phyloP scores from a whole-genome alignment of 192 early-diverging fungal species.

The Podila horticola region DNA sequence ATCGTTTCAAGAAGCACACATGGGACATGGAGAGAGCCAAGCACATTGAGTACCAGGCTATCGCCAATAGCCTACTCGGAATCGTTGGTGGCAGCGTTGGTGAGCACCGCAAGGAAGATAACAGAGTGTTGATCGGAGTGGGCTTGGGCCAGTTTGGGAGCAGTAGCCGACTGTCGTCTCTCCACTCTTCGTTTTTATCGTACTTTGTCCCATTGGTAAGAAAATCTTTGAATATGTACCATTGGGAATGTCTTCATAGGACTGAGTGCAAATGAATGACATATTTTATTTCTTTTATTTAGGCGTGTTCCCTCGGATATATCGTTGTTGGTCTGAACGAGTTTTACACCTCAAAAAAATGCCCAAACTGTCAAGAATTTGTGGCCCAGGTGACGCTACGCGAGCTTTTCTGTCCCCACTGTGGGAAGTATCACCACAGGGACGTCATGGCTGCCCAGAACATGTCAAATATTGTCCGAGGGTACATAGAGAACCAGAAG shows the following conservation, averaged over 20 bases:
- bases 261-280: too few species aligned
- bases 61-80: slow-evolving; percentile 10
- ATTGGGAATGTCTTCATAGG: too few species aligned
- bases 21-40: slow-evolving; percentile 7
- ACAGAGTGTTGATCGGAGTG: slow-evolving; percentile 2
- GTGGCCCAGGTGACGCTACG: background rate
- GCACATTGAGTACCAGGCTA: slow-evolving; percentile 19
- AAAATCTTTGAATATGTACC: too few species aligned
- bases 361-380: background rate
- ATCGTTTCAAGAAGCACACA: slow-evolving; percentile 5
- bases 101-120: background rate
- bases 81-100: slow-evolving; percentile 15
- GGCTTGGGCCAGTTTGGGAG: background rate
- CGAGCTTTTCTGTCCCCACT: background rate
- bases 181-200: background rate
- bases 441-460: background rate
- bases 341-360: background rate
- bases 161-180: background rate
- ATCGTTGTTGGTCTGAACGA: background rate
- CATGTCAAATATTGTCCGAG: background rate
- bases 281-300: background rate
- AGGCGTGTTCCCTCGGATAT: background rate
- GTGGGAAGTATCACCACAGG: background rate
- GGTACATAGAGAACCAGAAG: too few species aligned
- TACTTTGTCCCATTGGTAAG: background rate